phyloP scores from a whole-genome alignment of 2,329 filamentous ascomycete genomes.

The Penicillium polonicum region DNA sequence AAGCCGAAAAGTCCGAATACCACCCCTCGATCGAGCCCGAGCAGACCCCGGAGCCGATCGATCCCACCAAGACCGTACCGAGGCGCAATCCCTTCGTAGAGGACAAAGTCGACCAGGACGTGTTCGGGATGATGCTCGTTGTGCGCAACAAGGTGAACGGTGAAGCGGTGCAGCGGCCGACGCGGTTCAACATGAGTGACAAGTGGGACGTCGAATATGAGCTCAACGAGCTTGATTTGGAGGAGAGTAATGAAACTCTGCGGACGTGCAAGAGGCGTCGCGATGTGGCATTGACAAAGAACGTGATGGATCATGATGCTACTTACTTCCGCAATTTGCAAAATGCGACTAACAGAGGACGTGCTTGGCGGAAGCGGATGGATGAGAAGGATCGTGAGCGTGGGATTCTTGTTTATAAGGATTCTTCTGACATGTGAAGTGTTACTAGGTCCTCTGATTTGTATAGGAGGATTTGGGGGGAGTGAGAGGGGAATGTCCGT shows the following conservation, averaged over 20 bases:
- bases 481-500: not conserved
- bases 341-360: slow-evolving; percentile 55
- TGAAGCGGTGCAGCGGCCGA: slow-evolving; percentile 60
- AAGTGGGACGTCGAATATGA: slow-evolving; percentile 78
- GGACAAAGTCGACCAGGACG: slow-evolving; percentile 12
- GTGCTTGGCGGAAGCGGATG: slow-evolving; percentile 56
- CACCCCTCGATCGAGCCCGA: not conserved
- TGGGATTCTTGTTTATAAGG: slow-evolving; percentile 36
- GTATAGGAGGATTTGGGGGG: not conserved
- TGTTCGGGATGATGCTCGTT: slow-evolving; percentile 70
- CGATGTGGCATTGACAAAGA: slow-evolving; percentile 41
- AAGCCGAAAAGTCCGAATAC: not conserved
- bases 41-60: not conserved
- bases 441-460: not conserved
- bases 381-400: slow-evolving; percentile 52
- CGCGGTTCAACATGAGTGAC: slow-evolving; percentile 42
- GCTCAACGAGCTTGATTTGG: slow-evolving; percentile 59
- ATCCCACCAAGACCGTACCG: not conserved
- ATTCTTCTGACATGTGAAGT: not conserved
- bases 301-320: slow-evolving; percentile 34
- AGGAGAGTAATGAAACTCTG: slow-evolving; percentile 56
- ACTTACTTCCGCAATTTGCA: slow-evolving; percentile 45
- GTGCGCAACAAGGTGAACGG: slow-evolving; percentile 72
- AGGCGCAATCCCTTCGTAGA: not conserved
- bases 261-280: slow-evolving; percentile 57